Evolutionary conservation across 73 alveolate species (phyloP).

Genomic region (Loxodes magnus): DNA sequence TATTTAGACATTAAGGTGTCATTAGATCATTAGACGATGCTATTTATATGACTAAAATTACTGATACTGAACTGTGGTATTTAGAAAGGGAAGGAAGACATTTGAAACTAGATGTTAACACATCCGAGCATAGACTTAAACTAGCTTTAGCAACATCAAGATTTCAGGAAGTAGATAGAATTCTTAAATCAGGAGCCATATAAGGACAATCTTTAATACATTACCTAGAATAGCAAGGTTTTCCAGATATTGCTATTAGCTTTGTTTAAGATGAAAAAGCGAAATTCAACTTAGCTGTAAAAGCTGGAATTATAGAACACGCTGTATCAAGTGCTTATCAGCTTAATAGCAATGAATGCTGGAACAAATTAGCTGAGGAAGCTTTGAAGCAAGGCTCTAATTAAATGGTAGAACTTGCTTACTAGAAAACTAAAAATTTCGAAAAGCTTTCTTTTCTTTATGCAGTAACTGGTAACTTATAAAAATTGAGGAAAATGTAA

Average conservation of each 20-base stretch:
- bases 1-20: conserved; percentile 52
- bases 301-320: conserved; percentile 84
- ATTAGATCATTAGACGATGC: conserved; percentile 55
- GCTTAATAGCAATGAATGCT: conserved; percentile 65
- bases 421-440: conserved; percentile 59
- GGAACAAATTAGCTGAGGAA: conserved; percentile 72
- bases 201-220: conserved; percentile 33
- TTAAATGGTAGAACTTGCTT: conserved; percentile 85
- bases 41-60: conserved; percentile 37
- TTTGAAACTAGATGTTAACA: conserved; percentile 13
- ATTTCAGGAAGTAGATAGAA: conserved; percentile 29
- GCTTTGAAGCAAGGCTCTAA: conserved; percentile 84
- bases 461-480: conserved; percentile 58
- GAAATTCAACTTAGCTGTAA: conserved; percentile 67
- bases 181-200: conserved; percentile 25
- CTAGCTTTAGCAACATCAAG: conserved; percentile 31
- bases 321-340: conserved; percentile 76
- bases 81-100: conserved; percentile 42
- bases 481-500: conserved; percentile 57
- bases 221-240: conserved; percentile 40
- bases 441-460: conserved; percentile 81
- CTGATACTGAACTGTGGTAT: not conserved
- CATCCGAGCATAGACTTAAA: conserved; percentile 35
- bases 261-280: conserved; percentile 43
- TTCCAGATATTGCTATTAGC: conserved; percentile 47